Evolutionary conservation across 2,329 filamentous ascomycete species (phyloP).

Genomic region (Verticillium nonalfalfae): DNA sequence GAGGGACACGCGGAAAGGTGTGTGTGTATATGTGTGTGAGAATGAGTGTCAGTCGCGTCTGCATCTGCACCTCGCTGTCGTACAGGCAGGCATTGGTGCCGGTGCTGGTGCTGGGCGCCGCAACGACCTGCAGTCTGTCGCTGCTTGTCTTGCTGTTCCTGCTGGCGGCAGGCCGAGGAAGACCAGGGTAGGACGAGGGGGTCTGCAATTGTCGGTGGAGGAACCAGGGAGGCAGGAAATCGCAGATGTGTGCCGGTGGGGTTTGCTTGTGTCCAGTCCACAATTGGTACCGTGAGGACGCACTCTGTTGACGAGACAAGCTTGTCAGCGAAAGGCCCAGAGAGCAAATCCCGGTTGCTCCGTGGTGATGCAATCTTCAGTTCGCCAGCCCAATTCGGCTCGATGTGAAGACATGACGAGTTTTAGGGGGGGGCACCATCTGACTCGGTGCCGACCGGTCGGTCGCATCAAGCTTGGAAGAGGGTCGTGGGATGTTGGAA

Average conservation of each 20-base stretch:
- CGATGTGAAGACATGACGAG: not conserved
- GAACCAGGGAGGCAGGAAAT: not conserved
- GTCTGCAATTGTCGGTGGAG: not conserved
- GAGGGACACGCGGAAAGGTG: too few species aligned
- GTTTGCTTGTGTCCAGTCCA: not conserved
- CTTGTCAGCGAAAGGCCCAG: not conserved
- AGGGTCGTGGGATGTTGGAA: not conserved
- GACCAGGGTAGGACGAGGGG: not conserved
- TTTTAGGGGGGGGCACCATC: not conserved
- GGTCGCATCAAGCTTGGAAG: not conserved
- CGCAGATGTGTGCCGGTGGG: not conserved
- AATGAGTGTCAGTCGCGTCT: not conserved
- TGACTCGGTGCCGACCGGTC: not conserved
- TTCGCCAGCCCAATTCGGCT: not conserved
- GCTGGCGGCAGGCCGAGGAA: not conserved
- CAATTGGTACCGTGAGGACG: not conserved
- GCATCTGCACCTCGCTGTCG: not conserved
- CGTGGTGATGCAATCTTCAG: not conserved
- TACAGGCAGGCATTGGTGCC: too few species aligned
- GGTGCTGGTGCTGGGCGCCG: not conserved
- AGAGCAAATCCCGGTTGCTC: not conserved
- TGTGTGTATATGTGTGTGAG: not conserved
- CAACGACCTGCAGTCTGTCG: not conserved
- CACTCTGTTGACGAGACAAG: not conserved
- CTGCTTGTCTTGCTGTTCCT: not conserved